These are phyloP conservation scores for Penicillium sumatraense DNA, from an alignment of 2,329 filamentous ascomycete species.

Conservation along the genomic window DNA sequence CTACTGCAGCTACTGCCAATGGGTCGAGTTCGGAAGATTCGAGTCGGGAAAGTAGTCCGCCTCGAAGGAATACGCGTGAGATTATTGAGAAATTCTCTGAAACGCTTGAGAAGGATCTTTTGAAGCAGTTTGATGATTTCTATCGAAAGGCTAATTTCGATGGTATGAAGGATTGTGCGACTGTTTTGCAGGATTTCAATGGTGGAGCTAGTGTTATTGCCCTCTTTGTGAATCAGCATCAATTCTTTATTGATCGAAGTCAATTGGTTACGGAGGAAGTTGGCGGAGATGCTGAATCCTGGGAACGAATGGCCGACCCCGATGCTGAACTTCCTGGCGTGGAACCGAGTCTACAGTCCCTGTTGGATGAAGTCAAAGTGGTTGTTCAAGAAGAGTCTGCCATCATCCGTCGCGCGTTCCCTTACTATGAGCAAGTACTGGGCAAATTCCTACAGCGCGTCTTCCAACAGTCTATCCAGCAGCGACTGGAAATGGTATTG, in stretches of 20 bases:
- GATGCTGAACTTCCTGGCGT: constrained; percentile 90
- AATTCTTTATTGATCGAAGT: constrained; percentile 97
- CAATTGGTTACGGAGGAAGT: constrained; percentile 90
- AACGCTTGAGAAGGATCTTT: constrained; percentile 88
- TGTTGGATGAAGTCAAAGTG: constrained; percentile 92
- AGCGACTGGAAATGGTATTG: constrained; percentile 90
- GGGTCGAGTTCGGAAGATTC: constrained; percentile 43
- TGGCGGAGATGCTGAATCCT: constrained; percentile 63
- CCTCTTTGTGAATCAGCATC: constrained; percentile 96
- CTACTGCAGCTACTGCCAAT: not conserved
- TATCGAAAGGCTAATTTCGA: constrained; percentile 95
- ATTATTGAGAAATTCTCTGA: constrained; percentile 97
- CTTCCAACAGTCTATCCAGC: constrained; percentile 97
- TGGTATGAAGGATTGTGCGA: constrained; percentile 96
- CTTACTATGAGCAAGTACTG: constrained; percentile 92
- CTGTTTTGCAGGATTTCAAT: constrained; percentile 93
- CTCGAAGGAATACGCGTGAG: constrained; percentile 72
- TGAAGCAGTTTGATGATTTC: constrained; percentile 97
- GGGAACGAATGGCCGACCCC: constrained; percentile 92
- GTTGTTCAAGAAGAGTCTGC: constrained; percentile 97
- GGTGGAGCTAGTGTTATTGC: constrained; percentile 94
- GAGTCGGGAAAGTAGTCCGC: constrained; percentile 48
- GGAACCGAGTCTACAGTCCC: constrained; percentile 86
- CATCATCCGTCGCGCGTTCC: constrained; percentile 95
- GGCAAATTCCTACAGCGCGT: constrained; percentile 92